A percentile compares a stretch with the other conserved stretches of the same genome.
Conservation (phyloP, 2,329 filamentous ascomycete species). For the Trichoderma koningiopsis region DNA sequence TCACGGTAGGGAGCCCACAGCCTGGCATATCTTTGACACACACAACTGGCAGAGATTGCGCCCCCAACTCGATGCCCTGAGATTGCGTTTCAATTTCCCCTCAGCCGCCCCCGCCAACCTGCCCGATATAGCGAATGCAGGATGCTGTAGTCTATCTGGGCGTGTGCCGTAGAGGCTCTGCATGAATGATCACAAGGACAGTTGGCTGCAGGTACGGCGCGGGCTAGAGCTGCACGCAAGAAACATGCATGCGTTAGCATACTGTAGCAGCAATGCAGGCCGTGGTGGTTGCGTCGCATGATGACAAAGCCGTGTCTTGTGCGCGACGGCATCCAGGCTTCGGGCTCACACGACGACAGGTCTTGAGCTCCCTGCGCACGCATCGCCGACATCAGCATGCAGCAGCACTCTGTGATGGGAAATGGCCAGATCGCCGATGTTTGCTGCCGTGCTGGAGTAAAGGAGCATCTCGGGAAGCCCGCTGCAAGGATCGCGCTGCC, state of each 20-base stretch:
- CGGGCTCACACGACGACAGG: slow-evolving; percentile 1
- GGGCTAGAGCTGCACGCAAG: slow-evolving; percentile 18
- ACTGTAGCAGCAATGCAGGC: not conserved
- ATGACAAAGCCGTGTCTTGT: slow-evolving; percentile 9
- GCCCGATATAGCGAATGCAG: slow-evolving; percentile 1
- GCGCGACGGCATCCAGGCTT: not conserved
- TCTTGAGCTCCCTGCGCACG: not conserved
- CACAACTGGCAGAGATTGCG: slow-evolving; percentile 1
- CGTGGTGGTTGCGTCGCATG: slow-evolving; percentile 4
- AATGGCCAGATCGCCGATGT: not conserved
- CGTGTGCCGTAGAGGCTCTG: not conserved
- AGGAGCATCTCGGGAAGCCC: not conserved
- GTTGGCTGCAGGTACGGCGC: slow-evolving; percentile 22
- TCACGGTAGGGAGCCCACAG: not conserved
- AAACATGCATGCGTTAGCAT: slow-evolving; percentile 2
- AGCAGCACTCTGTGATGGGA: not conserved
- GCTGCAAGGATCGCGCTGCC: not conserved
- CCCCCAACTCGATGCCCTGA: slow-evolving; percentile 5
- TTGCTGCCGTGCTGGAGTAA: not conserved
- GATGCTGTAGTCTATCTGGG: not conserved
- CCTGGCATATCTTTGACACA: not conserved
- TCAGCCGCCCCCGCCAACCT: slow-evolving; percentile 14
- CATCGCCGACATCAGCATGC: not conserved
- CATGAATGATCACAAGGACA: slow-evolving; percentile 18
- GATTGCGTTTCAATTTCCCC: slow-evolving; percentile 3